phyloP scores from a whole-genome alignment of 73 alveolate species.

The Tetrahymena elliotti region DNA sequence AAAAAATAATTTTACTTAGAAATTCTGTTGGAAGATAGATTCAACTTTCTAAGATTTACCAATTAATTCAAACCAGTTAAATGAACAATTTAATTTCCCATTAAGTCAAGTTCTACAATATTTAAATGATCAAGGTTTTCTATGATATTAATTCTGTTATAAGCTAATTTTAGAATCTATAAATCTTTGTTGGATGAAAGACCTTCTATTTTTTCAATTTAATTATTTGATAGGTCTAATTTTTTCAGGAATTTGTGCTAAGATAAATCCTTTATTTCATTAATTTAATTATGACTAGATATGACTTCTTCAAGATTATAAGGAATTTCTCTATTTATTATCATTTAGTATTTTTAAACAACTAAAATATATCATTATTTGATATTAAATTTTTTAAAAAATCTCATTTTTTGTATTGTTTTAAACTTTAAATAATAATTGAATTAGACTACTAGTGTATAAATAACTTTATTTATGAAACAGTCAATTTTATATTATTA shows the following conservation, averaged over 20 bases:
- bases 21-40: constrained; percentile 55
- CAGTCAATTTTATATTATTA: background rate
- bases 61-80: constrained; percentile 50
- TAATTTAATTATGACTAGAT: constrained; percentile 31
- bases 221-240: constrained; percentile 76
- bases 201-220: constrained; percentile 62
- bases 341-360: background rate
- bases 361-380: background rate
- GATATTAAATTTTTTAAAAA: too few relatives aligned
- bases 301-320: constrained; percentile 20
- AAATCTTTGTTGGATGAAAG: constrained; percentile 60
- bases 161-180: constrained; percentile 60
- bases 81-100: constrained; percentile 42
- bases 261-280: constrained; percentile 12
- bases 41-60: constrained; percentile 65
- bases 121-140: constrained; percentile 73
- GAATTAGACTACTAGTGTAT: background rate
- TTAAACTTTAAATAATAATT: too few relatives aligned
- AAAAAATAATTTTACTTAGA: constrained; percentile 10
- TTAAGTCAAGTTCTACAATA: constrained; percentile 54
- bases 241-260: constrained; percentile 66
- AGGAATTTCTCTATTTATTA: constrained; percentile 10
- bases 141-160: constrained; percentile 67
- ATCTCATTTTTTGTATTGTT: background rate
- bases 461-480: background rate